Conservation (phyloP, 768 basidiomycete genomes). For the Panaeolus papilionaceus region DNA sequence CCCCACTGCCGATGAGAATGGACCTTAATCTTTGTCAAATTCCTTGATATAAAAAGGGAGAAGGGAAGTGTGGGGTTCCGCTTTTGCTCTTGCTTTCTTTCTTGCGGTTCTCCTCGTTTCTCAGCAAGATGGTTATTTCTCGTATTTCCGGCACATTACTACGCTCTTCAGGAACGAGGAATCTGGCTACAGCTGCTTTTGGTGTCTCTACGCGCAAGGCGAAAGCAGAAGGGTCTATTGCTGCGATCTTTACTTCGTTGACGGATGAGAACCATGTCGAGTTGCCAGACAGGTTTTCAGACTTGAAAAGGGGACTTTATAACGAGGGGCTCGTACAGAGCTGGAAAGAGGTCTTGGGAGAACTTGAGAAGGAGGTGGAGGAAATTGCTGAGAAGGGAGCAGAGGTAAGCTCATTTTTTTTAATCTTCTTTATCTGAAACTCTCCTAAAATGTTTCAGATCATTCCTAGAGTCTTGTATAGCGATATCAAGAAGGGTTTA, state of each 20-base stretch:
- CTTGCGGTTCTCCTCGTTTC: too few species aligned
- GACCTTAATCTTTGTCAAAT: neutral
- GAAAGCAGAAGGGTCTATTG: slow-evolving; percentile 47
- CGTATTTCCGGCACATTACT: neutral
- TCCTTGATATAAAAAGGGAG: neutral
- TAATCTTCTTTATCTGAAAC: neutral
- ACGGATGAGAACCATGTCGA: slow-evolving; percentile 40
- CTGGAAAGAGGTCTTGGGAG: slow-evolving; percentile 62
- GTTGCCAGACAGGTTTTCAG: slow-evolving; percentile 62
- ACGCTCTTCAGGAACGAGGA: neutral
- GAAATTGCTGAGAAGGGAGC: slow-evolving; percentile 55
- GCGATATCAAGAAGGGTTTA: slow-evolving; percentile 51
- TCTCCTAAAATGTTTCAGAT: slow-evolving; percentile 38
- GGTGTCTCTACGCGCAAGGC: slow-evolving; percentile 27
- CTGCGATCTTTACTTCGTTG: slow-evolving; percentile 45
- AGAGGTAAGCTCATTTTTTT: slow-evolving; percentile 41
- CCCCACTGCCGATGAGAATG: neutral
- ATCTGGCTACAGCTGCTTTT: neutral
- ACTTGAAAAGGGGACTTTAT: slow-evolving; percentile 64
- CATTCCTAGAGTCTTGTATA: slow-evolving; percentile 55
- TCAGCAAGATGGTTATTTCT: neutral
- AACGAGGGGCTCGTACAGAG: slow-evolving; percentile 49
- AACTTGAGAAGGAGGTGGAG: slow-evolving; percentile 50
- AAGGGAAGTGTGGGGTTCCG: neutral
- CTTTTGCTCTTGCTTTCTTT: neutral